Evolutionary conservation across 192 early-diverging fungal species (phyloP).

Genomic region (Thamnidium elegans): DNA sequence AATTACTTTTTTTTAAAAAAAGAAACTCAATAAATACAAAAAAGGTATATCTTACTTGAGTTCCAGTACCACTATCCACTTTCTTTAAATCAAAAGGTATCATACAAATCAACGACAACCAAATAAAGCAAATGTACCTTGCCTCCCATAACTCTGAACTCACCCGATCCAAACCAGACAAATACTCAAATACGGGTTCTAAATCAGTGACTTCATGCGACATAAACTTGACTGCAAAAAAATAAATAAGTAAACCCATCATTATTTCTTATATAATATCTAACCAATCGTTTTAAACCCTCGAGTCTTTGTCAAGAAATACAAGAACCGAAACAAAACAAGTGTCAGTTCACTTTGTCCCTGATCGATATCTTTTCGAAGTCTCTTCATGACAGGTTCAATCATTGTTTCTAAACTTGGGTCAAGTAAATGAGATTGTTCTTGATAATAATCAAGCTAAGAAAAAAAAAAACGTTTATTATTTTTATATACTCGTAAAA

Average conservation of each 20-base stretch:
- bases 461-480: neutral
- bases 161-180: slow-evolving; percentile 35
- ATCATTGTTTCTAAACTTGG: slow-evolving; percentile 67
- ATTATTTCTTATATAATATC: neutral
- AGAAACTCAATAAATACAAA: too few relatives aligned
- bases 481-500: neutral
- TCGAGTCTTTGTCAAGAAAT: slow-evolving; percentile 79
- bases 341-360: neutral
- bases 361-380: slow-evolving; percentile 44
- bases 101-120: slow-evolving; percentile 94
- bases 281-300: slow-evolving; percentile 85
- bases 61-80: slow-evolving; percentile 68
- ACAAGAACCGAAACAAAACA: slow-evolving; percentile 44
- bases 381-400: slow-evolving; percentile 51
- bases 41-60: neutral
- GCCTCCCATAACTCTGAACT: slow-evolving; percentile 62
- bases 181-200: slow-evolving; percentile 81
- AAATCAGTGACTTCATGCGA: slow-evolving; percentile 86
- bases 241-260: neutral
- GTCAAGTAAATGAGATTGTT: slow-evolving; percentile 75
- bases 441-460: slow-evolving; percentile 65
- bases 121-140: slow-evolving; percentile 81
- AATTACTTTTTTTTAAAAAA: too few relatives aligned
- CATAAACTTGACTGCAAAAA: slow-evolving; percentile 75
- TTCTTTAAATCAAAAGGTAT: slow-evolving; percentile 91